Percentiles rank a stretch among this genome's conserved stretches.
phyloP scores from a whole-genome alignment of 148 eudicot species.

The Linanthus parryae region DNA sequence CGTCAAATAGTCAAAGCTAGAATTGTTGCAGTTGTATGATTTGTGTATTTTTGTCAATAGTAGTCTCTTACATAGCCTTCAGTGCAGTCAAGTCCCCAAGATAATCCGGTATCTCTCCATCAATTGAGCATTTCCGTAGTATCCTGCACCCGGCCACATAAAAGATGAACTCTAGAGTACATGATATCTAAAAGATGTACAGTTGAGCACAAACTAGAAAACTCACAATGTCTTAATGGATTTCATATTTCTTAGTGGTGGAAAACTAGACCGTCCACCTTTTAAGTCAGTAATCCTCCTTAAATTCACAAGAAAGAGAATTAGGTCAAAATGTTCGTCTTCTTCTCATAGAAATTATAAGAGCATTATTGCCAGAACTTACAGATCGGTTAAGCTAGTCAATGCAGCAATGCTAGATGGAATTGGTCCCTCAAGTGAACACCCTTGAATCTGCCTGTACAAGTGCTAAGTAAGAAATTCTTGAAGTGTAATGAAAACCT shows the following conservation, averaged over 20 bases:
- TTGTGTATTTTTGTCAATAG: not conserved
- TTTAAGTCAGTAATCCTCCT: slow-evolving; percentile 58
- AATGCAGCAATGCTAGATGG: slow-evolving; percentile 40
- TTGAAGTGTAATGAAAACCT: too few relatives aligned
- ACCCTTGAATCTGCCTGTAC: slow-evolving; percentile 53
- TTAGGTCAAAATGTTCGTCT: not conserved
- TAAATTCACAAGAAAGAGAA: not conserved
- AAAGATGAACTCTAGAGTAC: not conserved
- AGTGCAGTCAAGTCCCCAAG: slow-evolving; percentile 33
- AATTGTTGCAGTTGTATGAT: too few relatives aligned
- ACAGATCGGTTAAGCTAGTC: slow-evolving; percentile 50
- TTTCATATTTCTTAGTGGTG: slow-evolving; percentile 24
- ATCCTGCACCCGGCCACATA: slow-evolving; percentile 22
- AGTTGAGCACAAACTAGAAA: too few relatives aligned
- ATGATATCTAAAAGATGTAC: too few relatives aligned
- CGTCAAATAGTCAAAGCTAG: not conserved
- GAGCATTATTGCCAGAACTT: slow-evolving; percentile 7
- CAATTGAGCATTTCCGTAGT: slow-evolving; percentile 38
- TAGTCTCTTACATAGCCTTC: slow-evolving; percentile 39
- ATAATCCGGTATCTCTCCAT: slow-evolving; percentile 42
- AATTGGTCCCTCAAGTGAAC: slow-evolving; percentile 52
- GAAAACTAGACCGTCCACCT: slow-evolving; percentile 35
- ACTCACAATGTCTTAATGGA: slow-evolving; percentile 45
- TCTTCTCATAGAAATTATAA: not conserved
- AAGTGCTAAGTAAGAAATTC: not conserved